Conservation (phyloP, 2,329 filamentous ascomycete genomes). For the Pseudocercospora musae region DNA sequence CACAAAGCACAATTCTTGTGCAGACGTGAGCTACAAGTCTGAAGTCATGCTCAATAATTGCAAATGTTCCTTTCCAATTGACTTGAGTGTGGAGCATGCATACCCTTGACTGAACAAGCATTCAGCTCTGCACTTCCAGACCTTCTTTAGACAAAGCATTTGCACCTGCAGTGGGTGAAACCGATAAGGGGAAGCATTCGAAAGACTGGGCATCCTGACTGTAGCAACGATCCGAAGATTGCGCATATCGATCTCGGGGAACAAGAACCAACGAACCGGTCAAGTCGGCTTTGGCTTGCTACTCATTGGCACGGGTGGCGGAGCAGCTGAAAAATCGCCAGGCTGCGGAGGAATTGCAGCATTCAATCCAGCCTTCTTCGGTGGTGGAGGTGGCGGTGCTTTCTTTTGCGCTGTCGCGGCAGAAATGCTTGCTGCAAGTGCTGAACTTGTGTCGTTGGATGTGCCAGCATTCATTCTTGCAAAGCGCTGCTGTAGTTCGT, state of each 20-base stretch:
- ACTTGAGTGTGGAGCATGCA: not conserved
- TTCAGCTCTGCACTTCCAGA: not conserved
- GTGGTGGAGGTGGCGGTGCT: constrained; percentile 55
- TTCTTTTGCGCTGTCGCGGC: constrained; percentile 47
- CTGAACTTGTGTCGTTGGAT: constrained; percentile 9
- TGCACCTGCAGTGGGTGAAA: not conserved
- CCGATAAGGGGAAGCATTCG: not conserved
- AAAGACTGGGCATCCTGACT: not conserved
- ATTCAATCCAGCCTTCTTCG: constrained; percentile 53
- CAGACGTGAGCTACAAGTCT: not conserved
- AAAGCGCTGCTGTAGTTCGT: constrained; percentile 68
- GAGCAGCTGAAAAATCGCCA: constrained; percentile 30
- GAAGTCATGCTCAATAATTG: not conserved
- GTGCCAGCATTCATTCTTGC: constrained; percentile 44
- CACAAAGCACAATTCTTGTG: not conserved
- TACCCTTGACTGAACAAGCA: not conserved
- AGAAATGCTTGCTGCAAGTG: constrained; percentile 28
- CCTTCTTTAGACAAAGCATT: not conserved
- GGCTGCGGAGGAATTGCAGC: constrained; percentile 28
- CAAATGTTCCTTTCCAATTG: not conserved
- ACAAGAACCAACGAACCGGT: not conserved
- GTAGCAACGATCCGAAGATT: not conserved
- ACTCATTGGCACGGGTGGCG: constrained; percentile 56
- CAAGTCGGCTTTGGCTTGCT: constrained; percentile 51
- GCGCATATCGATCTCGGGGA: not conserved